Conservation (phyloP, 257 asterid genomes). For the Craterostigma plantagineum region DNA sequence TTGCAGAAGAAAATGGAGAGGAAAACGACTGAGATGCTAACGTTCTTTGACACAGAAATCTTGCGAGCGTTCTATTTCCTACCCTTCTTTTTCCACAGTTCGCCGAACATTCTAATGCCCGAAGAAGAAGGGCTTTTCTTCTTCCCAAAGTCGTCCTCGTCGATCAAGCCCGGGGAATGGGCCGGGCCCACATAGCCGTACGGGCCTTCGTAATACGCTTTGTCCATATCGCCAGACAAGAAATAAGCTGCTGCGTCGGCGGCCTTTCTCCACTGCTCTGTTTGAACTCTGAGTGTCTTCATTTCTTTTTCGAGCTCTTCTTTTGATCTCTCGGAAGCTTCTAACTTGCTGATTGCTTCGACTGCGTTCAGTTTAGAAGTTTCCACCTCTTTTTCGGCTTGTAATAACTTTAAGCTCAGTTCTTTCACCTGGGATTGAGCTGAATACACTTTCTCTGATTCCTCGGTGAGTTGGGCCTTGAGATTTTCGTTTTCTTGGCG, state of each 20-base stretch:
- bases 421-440: constrained; percentile 26
- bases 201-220: constrained; percentile 2
- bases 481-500: constrained; percentile 30
- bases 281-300: constrained; percentile 72
- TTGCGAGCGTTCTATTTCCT: constrained; percentile 17
- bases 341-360: constrained; percentile 27
- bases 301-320: constrained; percentile 57
- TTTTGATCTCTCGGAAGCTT: constrained; percentile 31
- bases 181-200: constrained; percentile 10
- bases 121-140: constrained; percentile 30
- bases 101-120: constrained; percentile 72
- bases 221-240: constrained; percentile 50
- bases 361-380: constrained; percentile 18
- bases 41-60: no score
- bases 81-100: constrained; percentile 85
- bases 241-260: constrained; percentile 93
- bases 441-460: constrained; percentile 18
- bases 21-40: no score
- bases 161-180: constrained; percentile 39
- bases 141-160: constrained; percentile 36
- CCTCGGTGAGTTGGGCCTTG: constrained; percentile 29
- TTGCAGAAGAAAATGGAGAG: no score
- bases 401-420: constrained; percentile 15
- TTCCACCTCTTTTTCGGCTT: constrained; percentile 39
- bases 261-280: constrained; percentile 95